phyloP scores from a whole-genome alignment of 129 eudicot species.

The Arctium lappa region DNA sequence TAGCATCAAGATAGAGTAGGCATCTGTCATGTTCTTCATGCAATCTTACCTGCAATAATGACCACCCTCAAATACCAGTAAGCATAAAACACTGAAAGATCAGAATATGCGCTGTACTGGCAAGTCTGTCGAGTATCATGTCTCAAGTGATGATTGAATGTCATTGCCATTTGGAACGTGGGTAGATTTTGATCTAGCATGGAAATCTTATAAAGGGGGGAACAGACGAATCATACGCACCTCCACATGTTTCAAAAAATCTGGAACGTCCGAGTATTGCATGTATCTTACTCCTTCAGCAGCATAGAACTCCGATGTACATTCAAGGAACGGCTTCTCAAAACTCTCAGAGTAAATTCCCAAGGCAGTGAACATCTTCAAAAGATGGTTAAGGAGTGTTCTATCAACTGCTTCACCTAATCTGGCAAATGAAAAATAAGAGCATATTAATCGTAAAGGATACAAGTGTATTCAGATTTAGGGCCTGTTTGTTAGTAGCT shows the following conservation, averaged over 20 bases:
- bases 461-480: background rate
- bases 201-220: background rate
- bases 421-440: constrained; percentile 42
- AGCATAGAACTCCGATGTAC: constrained; percentile 90
- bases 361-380: constrained; percentile 96
- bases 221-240: constrained; percentile 35
- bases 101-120: background rate
- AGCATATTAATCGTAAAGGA: background rate
- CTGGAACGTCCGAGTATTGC: constrained; percentile 96
- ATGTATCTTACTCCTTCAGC: constrained; percentile 92
- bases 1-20: constrained; percentile 73
- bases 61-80: background rate
- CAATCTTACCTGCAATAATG: constrained; percentile 72
- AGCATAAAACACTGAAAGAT: background rate
- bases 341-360: constrained; percentile 88
- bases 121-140: background rate
- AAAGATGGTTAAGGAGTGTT: constrained; percentile 91
- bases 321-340: constrained; percentile 92
- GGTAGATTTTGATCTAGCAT: background rate
- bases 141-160: background rate
- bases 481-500: no score
- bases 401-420: constrained; percentile 97
- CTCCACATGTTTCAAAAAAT: constrained; percentile 94
- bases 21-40: constrained; percentile 98
- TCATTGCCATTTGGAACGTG: background rate